Base-by-base conservation (phyloP, 1,284 basidiomycete species). In the Cryptococcus sp. region DNA sequence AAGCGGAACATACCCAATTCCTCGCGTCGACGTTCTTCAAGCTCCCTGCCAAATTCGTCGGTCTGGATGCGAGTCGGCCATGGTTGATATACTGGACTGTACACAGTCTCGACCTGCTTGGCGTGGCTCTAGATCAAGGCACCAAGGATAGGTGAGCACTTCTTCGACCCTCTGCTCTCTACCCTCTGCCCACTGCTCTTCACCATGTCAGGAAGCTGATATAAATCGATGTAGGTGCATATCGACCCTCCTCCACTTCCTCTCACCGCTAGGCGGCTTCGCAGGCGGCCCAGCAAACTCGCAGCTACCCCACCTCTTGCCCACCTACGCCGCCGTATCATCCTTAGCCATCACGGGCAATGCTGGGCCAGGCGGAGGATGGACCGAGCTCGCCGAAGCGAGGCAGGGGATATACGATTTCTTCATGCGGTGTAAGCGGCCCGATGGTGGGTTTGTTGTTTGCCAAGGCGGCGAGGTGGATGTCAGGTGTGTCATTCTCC, bases 381-480 rank as follows among this genome's bases (percentile, higher is more conserved):
- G 91, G 91, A 87, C 90, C 66, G 79, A 86, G 62, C 87, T 93
- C 49, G 83, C 92, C 68, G 58, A 58, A n/a, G 60, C 63, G 11
- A 82, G 91, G 84, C 88, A 74, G 53, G 84, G 85, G 60, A 83
- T 96, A 71, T 95, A 96, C 76, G 77, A 84, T 4, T 98, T 94
- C 81, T 93, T 98, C 79, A 85, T 95, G 85, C 87, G 89, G 1
- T 81, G 98, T 61, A 99, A 99, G 76, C 89, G 93, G 67, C 85
- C 88, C 0, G 93, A 99, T 73, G 96, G 96, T 0, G 94, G 93
- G 0, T 99, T 98, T 76, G 83, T 91, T 25, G 95, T 99, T 16
- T 86, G 92, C 22, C 82, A 86, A 51, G 85, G 91, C 47, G 92
- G 89, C 27, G 95, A 99, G 77, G 88, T 98, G 11, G 96, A 99